Percentiles rank a stretch among this genome's conserved stretches.
phyloP scores from a whole-genome alignment of 75 land plant species.

The Cupressus sempervirens region DNA sequence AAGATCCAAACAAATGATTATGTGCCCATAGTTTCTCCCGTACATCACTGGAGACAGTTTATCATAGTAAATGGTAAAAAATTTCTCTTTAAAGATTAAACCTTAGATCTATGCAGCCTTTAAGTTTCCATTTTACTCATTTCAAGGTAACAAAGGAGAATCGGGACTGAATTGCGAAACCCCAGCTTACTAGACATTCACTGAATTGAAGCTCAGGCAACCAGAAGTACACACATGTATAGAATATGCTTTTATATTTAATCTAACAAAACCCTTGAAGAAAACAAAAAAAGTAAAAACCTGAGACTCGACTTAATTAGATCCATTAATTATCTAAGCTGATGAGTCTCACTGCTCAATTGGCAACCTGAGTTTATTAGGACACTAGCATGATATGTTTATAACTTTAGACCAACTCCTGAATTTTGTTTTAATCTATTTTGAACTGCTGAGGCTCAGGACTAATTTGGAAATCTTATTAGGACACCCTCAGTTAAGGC shows the following conservation, averaged over 20 bases:
- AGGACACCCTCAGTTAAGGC: background rate
- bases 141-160: background rate
- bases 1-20: too few relatives aligned
- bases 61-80: too few relatives aligned
- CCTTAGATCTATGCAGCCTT: background rate
- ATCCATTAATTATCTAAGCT: background rate
- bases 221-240: background rate
- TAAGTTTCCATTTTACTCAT: too few relatives aligned
- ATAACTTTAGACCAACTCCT: background rate
- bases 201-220: background rate
- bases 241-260: too few relatives aligned
- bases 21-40: too few relatives aligned
- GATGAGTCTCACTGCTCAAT: background rate
- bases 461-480: background rate
- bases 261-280: background rate
- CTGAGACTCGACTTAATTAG: background rate
- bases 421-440: background rate
- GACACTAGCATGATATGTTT: too few relatives aligned
- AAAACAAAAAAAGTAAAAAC: too few relatives aligned
- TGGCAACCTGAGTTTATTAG: background rate
- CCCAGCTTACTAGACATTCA: background rate
- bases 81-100: background rate
- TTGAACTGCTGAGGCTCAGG: background rate
- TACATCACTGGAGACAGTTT: too few relatives aligned
- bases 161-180: background rate